These are phyloP conservation scores for Ceratonia siliqua DNA, from an alignment of 306 rosid genomes.

Conservation along the genomic window DNA sequence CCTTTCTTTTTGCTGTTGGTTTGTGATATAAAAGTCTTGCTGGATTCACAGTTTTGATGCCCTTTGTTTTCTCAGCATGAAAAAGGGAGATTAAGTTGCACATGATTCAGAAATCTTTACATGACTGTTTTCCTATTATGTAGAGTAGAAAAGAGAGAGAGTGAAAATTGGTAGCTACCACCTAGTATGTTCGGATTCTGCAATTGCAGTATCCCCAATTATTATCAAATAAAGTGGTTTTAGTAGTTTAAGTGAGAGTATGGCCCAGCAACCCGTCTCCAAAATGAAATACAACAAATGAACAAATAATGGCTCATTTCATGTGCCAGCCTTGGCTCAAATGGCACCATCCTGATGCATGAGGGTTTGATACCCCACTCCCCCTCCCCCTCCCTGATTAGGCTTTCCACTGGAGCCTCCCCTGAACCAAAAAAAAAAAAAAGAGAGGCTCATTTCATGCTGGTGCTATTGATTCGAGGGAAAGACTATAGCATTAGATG, in stretches of 20 bases:
- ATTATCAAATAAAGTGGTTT: not conserved
- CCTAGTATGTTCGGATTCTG: not conserved
- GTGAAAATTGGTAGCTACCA: not conserved
- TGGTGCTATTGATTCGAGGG: not conserved
- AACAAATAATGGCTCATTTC: not conserved
- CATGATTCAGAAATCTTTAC: not conserved
- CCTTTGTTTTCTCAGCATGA: not conserved
- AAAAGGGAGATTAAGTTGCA: too few species aligned
- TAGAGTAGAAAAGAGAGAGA: not conserved
- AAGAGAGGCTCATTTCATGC: not conserved
- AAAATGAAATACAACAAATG: not conserved
- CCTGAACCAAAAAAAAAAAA: too few species aligned
- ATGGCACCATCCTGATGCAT: too few species aligned
- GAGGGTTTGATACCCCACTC: too few species aligned
- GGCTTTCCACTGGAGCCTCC: too few species aligned
- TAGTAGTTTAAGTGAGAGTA: not conserved
- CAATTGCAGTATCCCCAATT: not conserved
- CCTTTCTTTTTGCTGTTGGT: not conserved
- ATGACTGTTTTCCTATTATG: too few species aligned
- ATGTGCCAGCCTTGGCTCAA: too few species aligned
- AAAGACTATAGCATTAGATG: not conserved
- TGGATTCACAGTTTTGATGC: not conserved
- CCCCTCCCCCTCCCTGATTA: too few species aligned
- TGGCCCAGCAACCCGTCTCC: not conserved
- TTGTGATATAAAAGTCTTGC: not conserved